Conservation (phyloP, 2,329 filamentous ascomycete genomes). For the Xylariales sp. region DNA sequence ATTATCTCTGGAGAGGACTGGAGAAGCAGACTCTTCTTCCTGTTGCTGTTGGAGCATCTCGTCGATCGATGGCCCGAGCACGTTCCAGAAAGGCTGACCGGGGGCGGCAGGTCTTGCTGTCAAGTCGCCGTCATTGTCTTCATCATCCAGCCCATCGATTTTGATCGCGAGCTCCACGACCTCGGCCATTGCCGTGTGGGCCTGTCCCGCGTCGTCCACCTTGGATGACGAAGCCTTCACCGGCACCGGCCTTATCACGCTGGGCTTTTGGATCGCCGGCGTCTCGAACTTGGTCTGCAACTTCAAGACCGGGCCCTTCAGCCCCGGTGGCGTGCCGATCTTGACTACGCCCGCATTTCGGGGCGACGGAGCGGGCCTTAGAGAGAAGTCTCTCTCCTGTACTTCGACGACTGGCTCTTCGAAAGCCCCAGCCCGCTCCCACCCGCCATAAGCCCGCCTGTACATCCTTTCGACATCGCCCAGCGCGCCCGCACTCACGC, state of each 20-base stretch:
- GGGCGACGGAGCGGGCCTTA: not conserved
- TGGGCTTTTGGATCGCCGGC: conserved; percentile 3
- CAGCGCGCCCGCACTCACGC: conserved; percentile 44
- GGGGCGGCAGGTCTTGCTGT: conserved; percentile 27
- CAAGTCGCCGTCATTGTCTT: conserved; percentile 30
- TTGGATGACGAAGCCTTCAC: not conserved
- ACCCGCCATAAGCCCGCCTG: conserved; percentile 49
- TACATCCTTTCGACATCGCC: conserved; percentile 54
- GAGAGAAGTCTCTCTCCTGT: conserved; percentile 20
- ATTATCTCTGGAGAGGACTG: conserved; percentile 1
- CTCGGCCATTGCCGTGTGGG: not conserved
- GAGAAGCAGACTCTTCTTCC: conserved; percentile 14
- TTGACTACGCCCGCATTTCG: conserved; percentile 4
- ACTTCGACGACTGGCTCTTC: conserved; percentile 13
- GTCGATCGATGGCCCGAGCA: conserved; percentile 35
- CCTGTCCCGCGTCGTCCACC: not conserved
- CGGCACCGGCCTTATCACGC: conserved; percentile 1
- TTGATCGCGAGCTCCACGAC: conserved; percentile 17
- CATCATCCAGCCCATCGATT: conserved; percentile 18
- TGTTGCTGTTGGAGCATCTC: conserved; percentile 30
- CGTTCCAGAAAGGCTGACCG: conserved; percentile 19
- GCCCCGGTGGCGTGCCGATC: conserved; percentile 15
- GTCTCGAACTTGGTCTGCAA: conserved; percentile 39
- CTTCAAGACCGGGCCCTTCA: conserved; percentile 30
- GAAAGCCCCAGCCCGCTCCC: conserved; percentile 40